These are phyloP conservation scores for Beauveria rudraprayagi DNA, from an alignment of 2,329 filamentous ascomycete genomes.

Conservation along the genomic window DNA sequence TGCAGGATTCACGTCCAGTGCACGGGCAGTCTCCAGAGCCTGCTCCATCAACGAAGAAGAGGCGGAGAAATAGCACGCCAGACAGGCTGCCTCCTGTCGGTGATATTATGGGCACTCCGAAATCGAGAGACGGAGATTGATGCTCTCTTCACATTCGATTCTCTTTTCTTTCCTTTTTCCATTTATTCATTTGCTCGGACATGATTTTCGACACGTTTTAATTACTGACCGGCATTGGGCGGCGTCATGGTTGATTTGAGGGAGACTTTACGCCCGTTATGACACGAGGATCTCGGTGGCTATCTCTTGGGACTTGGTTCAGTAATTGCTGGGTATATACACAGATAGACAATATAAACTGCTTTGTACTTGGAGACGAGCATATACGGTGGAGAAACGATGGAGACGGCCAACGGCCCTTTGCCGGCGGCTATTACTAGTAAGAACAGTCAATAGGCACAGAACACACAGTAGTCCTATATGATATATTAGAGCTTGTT, in stretches of 20 bases:
- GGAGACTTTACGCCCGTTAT: not conserved
- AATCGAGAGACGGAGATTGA: not conserved
- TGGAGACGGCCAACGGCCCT: no score
- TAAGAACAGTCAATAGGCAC: not conserved
- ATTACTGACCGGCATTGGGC: not conserved
- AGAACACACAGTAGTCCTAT: not conserved
- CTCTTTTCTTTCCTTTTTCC: not conserved
- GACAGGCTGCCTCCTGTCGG: slow-evolving; percentile 1
- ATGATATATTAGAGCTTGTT: not conserved
- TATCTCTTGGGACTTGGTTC: not conserved
- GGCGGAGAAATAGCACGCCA: not conserved
- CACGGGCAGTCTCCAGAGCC: not conserved
- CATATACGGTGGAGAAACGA: no score
- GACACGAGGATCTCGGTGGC: not conserved
- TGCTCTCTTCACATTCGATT: not conserved
- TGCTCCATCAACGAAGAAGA: not conserved
- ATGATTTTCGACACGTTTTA: not conserved
- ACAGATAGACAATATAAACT: slow-evolving; percentile 5
- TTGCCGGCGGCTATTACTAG: no score
- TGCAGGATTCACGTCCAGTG: not conserved
- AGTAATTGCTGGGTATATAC: not conserved
- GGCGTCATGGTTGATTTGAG: not conserved
- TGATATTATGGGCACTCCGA: slow-evolving; percentile 3
- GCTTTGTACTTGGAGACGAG: not conserved
- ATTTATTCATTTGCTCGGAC: not conserved